Base-by-base conservation (phyloP, 345 rosid genomes). In the Xanthoceras sorbifolium region DNA sequence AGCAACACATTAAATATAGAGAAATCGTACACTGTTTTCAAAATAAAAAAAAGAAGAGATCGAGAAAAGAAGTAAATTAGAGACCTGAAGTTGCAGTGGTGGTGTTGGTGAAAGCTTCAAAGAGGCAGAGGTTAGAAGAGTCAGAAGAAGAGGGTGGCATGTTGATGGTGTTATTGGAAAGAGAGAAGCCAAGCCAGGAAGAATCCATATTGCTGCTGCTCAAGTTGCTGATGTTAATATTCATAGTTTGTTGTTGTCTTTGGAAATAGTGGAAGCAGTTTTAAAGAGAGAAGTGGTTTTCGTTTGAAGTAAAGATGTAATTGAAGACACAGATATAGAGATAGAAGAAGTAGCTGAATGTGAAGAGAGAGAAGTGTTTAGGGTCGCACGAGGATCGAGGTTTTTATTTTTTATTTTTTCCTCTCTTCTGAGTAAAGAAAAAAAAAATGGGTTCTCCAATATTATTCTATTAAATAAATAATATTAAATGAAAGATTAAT, bases 271-370 rank as follows among this genome's bases (percentile, higher is more conserved):
- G 57, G 74, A n/a, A n/a, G n/a, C n/a, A n/a, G n/a, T n/a, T n/a
- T n/a, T n/a, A 29, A 59, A 71, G 72, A 48, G 55, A 46, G 64
- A 67, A 72, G 55, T 48, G 18, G 57, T 9, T 31, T 52, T 4
- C 6, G 42, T 29, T 60, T 25, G 61, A 29, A 57, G 14, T 7
- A 9, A 57, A 17, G 84, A 55, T 72, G 76, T 14, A 54, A 73
- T 59, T 40, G 79, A 75, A 69, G 89, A 82, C 93, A 86, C 89
- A 90, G 81, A 82, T 90, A 90, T 86, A 88, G 93, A 88, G 91
- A 87, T 44, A 67, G 78, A 69, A 76, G 76, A 76, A 75, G 70
- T 84, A 82, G 84, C 78, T 80, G 82, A 82, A 28, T 74, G 78
- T 79, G 68, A 63, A 76, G 59, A 71, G 5, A 61, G 77, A 78